A percentile compares a stretch with the other conserved stretches of the same genome.
Evolutionary conservation across 768 basidiomycete genomes (phyloP).

Genomic region (Lactarius trivialis): DNA sequence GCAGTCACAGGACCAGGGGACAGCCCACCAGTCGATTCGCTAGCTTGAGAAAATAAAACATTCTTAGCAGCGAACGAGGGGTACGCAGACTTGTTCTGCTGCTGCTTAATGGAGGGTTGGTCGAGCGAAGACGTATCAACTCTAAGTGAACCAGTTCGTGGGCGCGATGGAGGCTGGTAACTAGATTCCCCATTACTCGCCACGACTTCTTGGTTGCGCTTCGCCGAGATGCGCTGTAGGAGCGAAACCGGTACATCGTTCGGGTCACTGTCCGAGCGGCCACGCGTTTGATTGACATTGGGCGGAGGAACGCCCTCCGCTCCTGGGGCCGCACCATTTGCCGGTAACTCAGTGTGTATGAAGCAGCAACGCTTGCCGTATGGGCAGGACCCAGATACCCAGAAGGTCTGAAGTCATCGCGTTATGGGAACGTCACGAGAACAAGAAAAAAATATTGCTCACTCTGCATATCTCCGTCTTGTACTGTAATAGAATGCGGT

Average conservation of each 20-base stretch:
- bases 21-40: constrained; percentile 54
- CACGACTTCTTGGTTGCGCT: constrained; percentile 47
- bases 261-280: constrained; percentile 74
- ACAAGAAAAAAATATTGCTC: constrained; percentile 27
- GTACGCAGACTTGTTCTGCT: constrained; percentile 84
- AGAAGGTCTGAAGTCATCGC: constrained; percentile 62
- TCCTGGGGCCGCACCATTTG: constrained; percentile 50
- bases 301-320: constrained; percentile 49
- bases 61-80: constrained; percentile 53
- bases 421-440: constrained; percentile 10
- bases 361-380: constrained; percentile 92
- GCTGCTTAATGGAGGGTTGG: constrained; percentile 44
- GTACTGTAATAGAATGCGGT: constrained; percentile 44
- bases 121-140: constrained; percentile 65
- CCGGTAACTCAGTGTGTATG: constrained; percentile 83
- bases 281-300: constrained; percentile 43
- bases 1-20: constrained; percentile 80
- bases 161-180: constrained; percentile 49
- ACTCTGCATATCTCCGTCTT: constrained; percentile 94
- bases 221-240: constrained; percentile 67
- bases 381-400: constrained; percentile 89
- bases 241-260: constrained; percentile 65
- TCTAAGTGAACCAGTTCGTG: constrained; percentile 62
- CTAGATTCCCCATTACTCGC: constrained; percentile 30
- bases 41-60: constrained; percentile 45